Evolutionary conservation across 148 eudicot genomes (phyloP), one percentile per base, ranked within the genome.

Genomic region (Rhododendron griersonianum): DNA sequence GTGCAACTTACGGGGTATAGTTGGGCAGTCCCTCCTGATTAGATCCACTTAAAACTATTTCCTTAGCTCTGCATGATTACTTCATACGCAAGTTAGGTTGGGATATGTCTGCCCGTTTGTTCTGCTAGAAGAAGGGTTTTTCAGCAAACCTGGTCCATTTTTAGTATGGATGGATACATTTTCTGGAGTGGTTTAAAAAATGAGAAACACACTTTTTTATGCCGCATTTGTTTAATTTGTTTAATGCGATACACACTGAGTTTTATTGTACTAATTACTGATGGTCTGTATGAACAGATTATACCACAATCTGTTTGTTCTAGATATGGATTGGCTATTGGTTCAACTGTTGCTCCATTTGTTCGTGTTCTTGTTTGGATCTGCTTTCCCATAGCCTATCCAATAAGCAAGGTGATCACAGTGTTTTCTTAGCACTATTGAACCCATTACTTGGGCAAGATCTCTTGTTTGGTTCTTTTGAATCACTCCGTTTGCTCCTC

Each of bases 361-460:
- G 99, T 97, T 79, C 99, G 98, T 21, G 90, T 93, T 79, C 98
- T 97, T 87, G 98, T 97, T 88, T 97, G 96, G 95, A 86, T 97
- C 45, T 97, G 99, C 88, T 94, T 91, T 87, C 98, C 99, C 84
- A 86, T 97, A 91, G 98, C 99, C 78, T 97, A 90, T 92, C 99
- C 99, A 48, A 97, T 97, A 87, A 94, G 99, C 95, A 97, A 97
- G 98, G 99, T 94, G 81, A 84, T 85, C 44, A 33, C 81, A 41
- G 44, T 25, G 85, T 21, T 84, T 80, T 33, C 11, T 14, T 13
- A 37, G 81, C n/a, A 2, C 19, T 51, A 5, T 50, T 51, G 41
- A 41, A 33, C 78, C 84, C n/a, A 55, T 79, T 69, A 63, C 71
- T 57, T 61, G 11, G 33, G 73, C 63, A 47, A 84, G 80, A 57